Conservation (phyloP, 192 early-diverging fungal species). For the Chytriomyces hyalinus region DNA sequence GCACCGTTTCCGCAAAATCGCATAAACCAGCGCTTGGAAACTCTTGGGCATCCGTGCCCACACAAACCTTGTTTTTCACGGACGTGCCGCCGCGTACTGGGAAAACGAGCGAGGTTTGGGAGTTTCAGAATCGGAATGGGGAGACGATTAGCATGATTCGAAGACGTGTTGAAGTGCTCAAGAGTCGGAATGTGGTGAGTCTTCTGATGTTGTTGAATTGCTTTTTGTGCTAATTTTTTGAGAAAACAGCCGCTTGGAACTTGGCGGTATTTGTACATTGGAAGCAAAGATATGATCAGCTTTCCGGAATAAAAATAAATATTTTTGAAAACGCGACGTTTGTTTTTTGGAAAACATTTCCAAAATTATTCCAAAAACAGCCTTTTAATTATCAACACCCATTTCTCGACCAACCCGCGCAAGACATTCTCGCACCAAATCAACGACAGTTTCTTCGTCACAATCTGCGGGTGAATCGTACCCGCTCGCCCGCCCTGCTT, state of each 20-base stretch:
- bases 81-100: background rate
- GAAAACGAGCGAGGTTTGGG: slow-evolving; percentile 2
- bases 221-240: background rate
- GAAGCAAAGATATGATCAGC: background rate
- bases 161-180: slow-evolving; percentile 24
- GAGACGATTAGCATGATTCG: background rate
- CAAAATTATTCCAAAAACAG: no score
- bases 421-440: slow-evolving; percentile 39
- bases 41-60: slow-evolving; percentile 4
- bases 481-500: slow-evolving; percentile 14
- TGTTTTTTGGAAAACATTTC: no score
- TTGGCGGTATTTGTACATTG: background rate
- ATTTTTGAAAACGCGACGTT: no score
- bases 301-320: background rate
- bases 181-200: background rate
- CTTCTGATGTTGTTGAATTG: background rate
- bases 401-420: slow-evolving; percentile 46
- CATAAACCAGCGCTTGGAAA: slow-evolving; percentile 14
- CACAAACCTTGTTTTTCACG: slow-evolving; percentile 28
- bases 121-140: slow-evolving; percentile 27
- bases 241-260: background rate
- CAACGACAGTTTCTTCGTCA: slow-evolving; percentile 43
- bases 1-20: background rate
- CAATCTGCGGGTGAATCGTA: slow-evolving; percentile 28
- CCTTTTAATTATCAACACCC: slow-evolving; percentile 40